These are phyloP conservation scores for Psidium guajava DNA, from an alignment of 345 rosid genomes.

Conservation along the genomic window DNA sequence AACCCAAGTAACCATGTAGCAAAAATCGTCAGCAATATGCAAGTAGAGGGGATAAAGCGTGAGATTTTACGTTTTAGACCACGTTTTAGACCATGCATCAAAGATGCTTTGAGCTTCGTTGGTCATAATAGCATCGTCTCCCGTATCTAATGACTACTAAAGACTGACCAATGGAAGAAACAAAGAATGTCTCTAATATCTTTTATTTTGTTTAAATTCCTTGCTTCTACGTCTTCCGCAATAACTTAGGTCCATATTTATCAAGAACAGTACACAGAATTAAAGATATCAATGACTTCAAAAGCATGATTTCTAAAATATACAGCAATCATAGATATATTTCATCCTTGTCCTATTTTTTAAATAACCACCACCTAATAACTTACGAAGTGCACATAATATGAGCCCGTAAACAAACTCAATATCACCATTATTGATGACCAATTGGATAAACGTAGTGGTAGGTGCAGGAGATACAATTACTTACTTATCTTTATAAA, in stretches of 20 bases:
- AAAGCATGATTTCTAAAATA: background rate
- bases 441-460: background rate
- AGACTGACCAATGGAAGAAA: no score
- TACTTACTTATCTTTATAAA: background rate
- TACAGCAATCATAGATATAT: background rate
- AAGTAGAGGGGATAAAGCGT: no score
- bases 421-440: background rate
- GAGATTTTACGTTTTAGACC: no score
- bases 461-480: background rate
- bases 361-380: background rate
- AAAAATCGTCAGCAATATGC: no score
- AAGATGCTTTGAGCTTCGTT: no score
- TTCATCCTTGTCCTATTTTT: background rate
- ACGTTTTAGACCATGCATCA: no score
- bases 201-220: background rate
- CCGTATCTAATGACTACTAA: no score
- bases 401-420: no score
- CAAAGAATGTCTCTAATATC: no score
- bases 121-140: no score
- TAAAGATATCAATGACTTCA: background rate
- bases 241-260: background rate
- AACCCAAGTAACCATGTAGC: no score
- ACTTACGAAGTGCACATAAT: no score
- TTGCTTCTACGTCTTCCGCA: background rate
- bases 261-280: background rate